A percentile compares a stretch with the other conserved stretches of the same genome.
Conservation (phyloP, 345 rosid species). For the Rhodamnia argentea region DNA sequence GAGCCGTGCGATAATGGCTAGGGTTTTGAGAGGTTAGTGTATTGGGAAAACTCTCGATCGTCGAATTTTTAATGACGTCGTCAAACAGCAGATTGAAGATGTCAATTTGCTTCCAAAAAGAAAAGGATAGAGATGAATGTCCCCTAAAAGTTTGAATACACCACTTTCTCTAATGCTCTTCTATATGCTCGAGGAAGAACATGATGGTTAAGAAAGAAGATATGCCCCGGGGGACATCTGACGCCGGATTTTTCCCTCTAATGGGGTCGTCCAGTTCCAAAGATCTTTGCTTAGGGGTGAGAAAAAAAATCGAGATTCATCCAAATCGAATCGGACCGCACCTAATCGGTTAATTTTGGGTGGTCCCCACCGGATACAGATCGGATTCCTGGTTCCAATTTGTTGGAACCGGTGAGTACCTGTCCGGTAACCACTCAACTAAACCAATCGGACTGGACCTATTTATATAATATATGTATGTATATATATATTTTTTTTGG, state of each 20-base stretch:
- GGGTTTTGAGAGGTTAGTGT: not conserved
- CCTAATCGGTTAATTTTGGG: too few relatives aligned
- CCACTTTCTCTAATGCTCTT: not conserved
- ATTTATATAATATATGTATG: too few relatives aligned
- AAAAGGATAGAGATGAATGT: not conserved
- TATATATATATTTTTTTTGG: too few relatives aligned
- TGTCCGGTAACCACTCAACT: too few relatives aligned
- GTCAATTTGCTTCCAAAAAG: not conserved
- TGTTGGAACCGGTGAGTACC: too few relatives aligned
- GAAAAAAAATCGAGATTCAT: too few relatives aligned
- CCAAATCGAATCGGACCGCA: too few relatives aligned
- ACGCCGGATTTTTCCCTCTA: not conserved
- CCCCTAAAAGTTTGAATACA: not conserved
- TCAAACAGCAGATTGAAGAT: not conserved
- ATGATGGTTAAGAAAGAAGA: not conserved
- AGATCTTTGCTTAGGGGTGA: not conserved
- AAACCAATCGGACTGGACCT: too few relatives aligned
- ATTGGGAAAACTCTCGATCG: not conserved
- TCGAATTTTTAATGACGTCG: not conserved
- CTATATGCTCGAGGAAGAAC: not conserved
- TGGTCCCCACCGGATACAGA: too few relatives aligned
- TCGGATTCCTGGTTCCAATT: too few relatives aligned
- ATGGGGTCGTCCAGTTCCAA: not conserved
- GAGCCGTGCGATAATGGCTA: not conserved
- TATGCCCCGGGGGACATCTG: not conserved